Conservation (phyloP, 164 flowering plant species). For the Berberis thunbergii region DNA sequence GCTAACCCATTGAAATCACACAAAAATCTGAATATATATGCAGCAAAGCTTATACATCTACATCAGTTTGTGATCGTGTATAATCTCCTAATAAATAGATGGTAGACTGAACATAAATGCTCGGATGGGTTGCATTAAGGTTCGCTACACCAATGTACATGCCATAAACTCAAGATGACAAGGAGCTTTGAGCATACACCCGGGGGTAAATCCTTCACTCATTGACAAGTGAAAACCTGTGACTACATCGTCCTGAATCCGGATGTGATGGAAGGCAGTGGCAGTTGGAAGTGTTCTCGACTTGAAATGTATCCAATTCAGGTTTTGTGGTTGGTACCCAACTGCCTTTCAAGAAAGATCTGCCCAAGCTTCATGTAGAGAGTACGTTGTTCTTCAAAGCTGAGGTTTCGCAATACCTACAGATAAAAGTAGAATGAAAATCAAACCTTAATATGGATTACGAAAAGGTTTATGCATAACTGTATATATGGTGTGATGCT, state of each 20-base stretch:
- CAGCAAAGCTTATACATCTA: too few species aligned
- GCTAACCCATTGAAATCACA: too few species aligned
- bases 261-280: too few species aligned
- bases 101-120: neutral
- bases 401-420: constrained; percentile 53
- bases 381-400: constrained; percentile 57
- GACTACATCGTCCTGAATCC: too few species aligned
- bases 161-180: neutral
- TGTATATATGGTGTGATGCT: neutral
- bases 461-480: neutral
- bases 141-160: neutral
- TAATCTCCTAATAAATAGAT: neutral
- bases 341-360: constrained; percentile 40
- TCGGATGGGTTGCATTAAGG: neutral
- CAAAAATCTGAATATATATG: too few species aligned
- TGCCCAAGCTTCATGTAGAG: constrained; percentile 63
- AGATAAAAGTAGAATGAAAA: constrained; percentile 1
- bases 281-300: too few species aligned
- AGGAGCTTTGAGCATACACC: neutral
- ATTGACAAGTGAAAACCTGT: too few species aligned
- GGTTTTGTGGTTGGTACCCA: constrained; percentile 17
- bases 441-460: neutral
- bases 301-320: neutral
- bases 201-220: too few species aligned
- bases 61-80: neutral